These are phyloP conservation scores for Colletotrichum magnum DNA, from an alignment of 2,329 filamentous ascomycete species.

Conservation along the genomic window DNA sequence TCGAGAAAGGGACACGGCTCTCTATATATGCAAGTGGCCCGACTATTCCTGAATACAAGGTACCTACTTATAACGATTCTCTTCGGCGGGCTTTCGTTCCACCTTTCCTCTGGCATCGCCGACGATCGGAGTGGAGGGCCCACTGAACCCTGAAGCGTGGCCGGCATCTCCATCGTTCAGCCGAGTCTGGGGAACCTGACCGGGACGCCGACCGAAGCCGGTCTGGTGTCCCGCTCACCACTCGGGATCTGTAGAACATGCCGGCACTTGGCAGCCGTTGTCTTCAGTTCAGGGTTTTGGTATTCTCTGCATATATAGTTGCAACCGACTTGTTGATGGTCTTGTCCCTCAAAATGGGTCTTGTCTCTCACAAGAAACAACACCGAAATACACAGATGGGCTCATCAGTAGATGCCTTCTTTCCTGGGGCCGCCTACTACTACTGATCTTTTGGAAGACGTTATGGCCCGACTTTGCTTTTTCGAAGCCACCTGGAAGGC, in stretches of 20 bases:
- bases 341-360: background rate
- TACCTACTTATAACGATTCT: background rate
- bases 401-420: background rate
- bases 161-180: conserved; percentile 10
- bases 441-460: background rate
- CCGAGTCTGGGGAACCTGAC: background rate
- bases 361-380: background rate
- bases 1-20: background rate
- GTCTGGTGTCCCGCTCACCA: background rate
- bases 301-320: background rate
- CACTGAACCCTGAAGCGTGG: background rate
- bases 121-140: conserved; percentile 25
- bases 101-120: conserved; percentile 2
- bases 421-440: background rate
- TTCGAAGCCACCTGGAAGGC: conserved; percentile 4
- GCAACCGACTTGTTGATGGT: background rate
- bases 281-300: too few relatives aligned
- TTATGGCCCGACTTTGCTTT: conserved; percentile 5
- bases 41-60: background rate
- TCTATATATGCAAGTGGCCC: conserved; percentile 6
- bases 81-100: background rate
- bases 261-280: background rate
- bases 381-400: background rate
- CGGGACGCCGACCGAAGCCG: conserved; percentile 19
- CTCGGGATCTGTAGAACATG: background rate